Conservation (phyloP, 2,329 filamentous ascomycete species). For the Curvularia hawaiiensis region DNA sequence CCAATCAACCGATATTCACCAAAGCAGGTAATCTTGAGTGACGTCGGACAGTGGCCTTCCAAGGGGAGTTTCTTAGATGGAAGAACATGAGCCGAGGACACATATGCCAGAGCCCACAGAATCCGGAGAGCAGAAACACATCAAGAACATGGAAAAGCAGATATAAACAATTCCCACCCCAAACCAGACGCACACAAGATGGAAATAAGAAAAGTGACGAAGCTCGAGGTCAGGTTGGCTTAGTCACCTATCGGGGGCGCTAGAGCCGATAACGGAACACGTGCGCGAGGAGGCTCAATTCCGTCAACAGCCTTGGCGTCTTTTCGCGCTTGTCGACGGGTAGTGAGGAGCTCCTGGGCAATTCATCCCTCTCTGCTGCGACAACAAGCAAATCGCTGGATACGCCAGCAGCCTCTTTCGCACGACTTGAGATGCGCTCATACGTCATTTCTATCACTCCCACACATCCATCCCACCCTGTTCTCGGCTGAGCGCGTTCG, state of each 20-base stretch:
- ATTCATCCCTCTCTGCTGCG: conserved; percentile 14
- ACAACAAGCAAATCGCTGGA: conserved; percentile 24
- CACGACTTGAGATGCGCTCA: conserved; percentile 37
- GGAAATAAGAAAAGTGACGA: neutral
- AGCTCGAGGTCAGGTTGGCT: conserved; percentile 1
- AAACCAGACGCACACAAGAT: neutral
- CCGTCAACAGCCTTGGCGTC: conserved; percentile 31
- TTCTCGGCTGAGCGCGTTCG: conserved; percentile 28
- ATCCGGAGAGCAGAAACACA: neutral
- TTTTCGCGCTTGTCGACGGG: conserved; percentile 15
- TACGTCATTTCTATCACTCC: conserved; percentile 27
- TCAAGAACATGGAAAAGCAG: no score
- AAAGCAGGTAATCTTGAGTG: neutral
- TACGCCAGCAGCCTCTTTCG: conserved; percentile 28
- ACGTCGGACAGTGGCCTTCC: neutral
- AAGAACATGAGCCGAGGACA: neutral
- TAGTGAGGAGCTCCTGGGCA: conserved; percentile 22
- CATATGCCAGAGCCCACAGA: neutral
- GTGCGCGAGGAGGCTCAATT: conserved; percentile 15
- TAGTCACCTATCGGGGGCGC: conserved; percentile 15
- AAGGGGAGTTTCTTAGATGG: neutral
- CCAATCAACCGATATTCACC: neutral
- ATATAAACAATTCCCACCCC: neutral
- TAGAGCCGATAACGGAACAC: conserved; percentile 17
- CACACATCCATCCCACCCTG: conserved; percentile 21